Evolutionary conservation across 495 filamentous ascomycete genomes (phyloP).

Genomic region (Lentithecium fluviatile): DNA sequence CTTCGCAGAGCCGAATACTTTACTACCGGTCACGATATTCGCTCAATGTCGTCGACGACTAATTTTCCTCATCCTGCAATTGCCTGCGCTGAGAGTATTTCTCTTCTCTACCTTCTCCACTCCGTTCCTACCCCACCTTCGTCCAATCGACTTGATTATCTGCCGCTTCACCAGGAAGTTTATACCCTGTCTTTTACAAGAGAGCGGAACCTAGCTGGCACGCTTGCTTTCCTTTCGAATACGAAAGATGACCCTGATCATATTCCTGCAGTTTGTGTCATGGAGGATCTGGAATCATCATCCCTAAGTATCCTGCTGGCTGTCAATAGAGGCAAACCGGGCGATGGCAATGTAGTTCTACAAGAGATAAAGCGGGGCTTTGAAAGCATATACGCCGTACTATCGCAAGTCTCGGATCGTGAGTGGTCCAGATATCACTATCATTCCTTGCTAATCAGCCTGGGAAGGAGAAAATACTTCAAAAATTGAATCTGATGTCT

Average conservation of each 20-base stretch:
- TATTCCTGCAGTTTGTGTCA: constrained; percentile 5
- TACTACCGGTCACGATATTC: not conserved
- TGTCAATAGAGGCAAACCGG: constrained; percentile 2
- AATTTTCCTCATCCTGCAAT: constrained; percentile 6
- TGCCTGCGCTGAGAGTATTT: constrained; percentile 1
- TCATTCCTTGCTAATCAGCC: constrained; percentile 4
- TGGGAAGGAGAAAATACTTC: not conserved
- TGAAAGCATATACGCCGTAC: not conserved
- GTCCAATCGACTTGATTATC: constrained; percentile 1
- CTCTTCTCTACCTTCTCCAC: constrained; percentile 13
- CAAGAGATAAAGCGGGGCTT: constrained; percentile 2
- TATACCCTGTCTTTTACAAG: constrained; percentile 10
- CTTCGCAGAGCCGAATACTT: no score
- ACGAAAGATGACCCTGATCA: constrained; percentile 6
- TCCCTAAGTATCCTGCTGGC: constrained; percentile 11
- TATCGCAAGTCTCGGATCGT: not conserved
- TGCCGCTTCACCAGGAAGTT: not conserved
- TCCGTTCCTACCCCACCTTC: constrained; percentile 10
- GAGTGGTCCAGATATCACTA: not conserved
- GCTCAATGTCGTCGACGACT: not conserved
- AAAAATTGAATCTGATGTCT: constrained; percentile 35
- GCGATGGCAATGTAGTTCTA: constrained; percentile 2
- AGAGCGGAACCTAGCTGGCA: constrained; percentile 5
- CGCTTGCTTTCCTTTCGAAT: constrained; percentile 14
- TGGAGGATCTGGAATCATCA: not conserved